These are phyloP conservation scores for Jatropha podagrica DNA, from an alignment of 441 rosid genomes.

Conservation along the genomic window DNA sequence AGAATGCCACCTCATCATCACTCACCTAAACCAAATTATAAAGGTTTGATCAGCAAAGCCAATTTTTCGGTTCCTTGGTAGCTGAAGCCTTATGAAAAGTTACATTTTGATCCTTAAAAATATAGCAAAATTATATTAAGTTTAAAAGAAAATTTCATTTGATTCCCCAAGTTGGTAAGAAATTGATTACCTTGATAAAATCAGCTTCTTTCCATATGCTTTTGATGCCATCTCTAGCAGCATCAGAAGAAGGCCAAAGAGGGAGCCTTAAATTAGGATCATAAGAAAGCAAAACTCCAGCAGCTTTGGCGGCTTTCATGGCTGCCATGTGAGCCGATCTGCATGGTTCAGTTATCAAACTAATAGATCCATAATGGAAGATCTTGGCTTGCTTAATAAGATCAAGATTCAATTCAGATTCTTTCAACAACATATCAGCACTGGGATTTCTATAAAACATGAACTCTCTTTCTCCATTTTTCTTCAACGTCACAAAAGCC, in stretches of 20 bases:
- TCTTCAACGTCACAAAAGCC: slow-evolving; percentile 71
- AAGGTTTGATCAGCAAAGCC: too few relatives aligned
- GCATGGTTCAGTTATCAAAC: slow-evolving; percentile 73
- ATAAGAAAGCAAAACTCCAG: slow-evolving; percentile 61
- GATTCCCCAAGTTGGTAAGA: too few relatives aligned
- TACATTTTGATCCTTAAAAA: too few relatives aligned
- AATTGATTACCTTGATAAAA: slow-evolving; percentile 46
- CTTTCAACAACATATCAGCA: slow-evolving; percentile 70
- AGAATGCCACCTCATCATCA: slow-evolving; percentile 57
- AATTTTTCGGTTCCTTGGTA: too few relatives aligned
- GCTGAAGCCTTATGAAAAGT: too few relatives aligned
- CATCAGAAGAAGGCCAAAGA: slow-evolving; percentile 61
- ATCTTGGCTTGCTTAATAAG: slow-evolving; percentile 59
- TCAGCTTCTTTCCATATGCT: slow-evolving; percentile 71
- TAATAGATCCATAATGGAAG: slow-evolving; percentile 76
- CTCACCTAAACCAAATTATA: slow-evolving; percentile 36
- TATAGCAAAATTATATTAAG: too few relatives aligned
- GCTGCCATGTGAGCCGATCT: slow-evolving; percentile 71
- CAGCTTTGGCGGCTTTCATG: slow-evolving; percentile 61
- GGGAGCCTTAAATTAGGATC: slow-evolving; percentile 72
- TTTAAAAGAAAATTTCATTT: too few relatives aligned
- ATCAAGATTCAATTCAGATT: slow-evolving; percentile 56
- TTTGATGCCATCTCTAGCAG: slow-evolving; percentile 57
- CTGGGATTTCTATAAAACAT: slow-evolving; percentile 80
- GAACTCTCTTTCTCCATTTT: slow-evolving; percentile 73